A percentile compares a stretch with the other conserved stretches of the same genome.
Evolutionary conservation across 2,329 filamentous ascomycete genomes (phyloP).

Genomic region (Ustilaginoidea virens): DNA sequence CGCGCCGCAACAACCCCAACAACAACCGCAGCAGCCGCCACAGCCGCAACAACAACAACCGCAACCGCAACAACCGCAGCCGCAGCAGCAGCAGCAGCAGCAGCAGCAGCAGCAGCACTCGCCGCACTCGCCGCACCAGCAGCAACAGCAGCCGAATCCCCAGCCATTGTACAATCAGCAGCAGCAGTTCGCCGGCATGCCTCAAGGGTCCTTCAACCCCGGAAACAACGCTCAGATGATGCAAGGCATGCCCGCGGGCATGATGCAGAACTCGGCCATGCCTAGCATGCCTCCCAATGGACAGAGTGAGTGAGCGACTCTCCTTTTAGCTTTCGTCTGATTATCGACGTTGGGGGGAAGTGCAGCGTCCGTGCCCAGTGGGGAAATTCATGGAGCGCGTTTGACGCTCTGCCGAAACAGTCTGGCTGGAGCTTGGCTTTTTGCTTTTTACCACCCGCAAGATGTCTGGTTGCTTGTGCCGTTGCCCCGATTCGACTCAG

Average conservation of each 20-base stretch:
- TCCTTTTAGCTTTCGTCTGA: neutral
- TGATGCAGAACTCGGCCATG: conserved; percentile 49
- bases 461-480: neutral
- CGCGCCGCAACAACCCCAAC: conserved; percentile 18
- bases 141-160: conserved; percentile 25
- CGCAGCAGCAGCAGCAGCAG: conserved; percentile 28
- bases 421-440: too few relatives aligned
- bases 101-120: conserved; percentile 26
- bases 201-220: conserved; percentile 33
- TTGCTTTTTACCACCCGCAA: too few relatives aligned
- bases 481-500: neutral
- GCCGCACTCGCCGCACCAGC: conserved; percentile 24
- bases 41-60: conserved; percentile 28
- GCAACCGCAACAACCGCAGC: conserved; percentile 31
- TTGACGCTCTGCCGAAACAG: too few relatives aligned
- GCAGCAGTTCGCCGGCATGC: conserved; percentile 40
- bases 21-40: conserved; percentile 24
- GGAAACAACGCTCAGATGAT: conserved; percentile 40
- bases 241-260: conserved; percentile 36
- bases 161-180: conserved; percentile 44
- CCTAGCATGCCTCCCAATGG: conserved; percentile 43
- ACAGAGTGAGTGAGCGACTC: conserved; percentile 33
- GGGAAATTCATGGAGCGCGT: too few relatives aligned
- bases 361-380: too few relatives aligned
- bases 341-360: neutral